A percentile compares a stretch with the other conserved stretches of the same genome.
phyloP scores from a whole-genome alignment of 768 basidiomycete species.

The Termitomyces sp. region DNA sequence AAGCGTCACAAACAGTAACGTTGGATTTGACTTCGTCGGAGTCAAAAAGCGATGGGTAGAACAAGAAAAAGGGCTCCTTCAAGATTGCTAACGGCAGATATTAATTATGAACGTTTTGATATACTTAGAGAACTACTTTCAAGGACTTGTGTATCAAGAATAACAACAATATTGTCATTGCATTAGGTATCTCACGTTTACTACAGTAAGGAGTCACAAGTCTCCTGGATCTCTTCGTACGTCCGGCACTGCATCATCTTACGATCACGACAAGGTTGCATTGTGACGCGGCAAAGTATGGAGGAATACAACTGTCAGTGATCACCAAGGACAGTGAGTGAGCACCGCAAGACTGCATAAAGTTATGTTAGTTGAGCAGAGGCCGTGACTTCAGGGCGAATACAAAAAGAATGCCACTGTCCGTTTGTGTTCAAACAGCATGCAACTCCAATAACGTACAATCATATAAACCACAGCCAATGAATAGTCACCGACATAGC shows the following conservation, averaged over 20 bases:
- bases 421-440: background rate
- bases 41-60: slow-evolving; percentile 31
- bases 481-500: background rate
- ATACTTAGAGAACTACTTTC: background rate
- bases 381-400: background rate
- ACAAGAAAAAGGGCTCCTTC: background rate
- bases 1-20: slow-evolving; percentile 16
- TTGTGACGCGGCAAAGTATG: background rate
- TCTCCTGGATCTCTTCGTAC: background rate
- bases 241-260: background rate
- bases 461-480: background rate
- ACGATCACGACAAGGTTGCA: background rate
- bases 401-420: background rate
- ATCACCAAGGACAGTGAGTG: background rate
- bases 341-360: background rate
- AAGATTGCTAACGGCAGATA: background rate
- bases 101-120: background rate
- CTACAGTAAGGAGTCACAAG: background rate
- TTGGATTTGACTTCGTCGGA: slow-evolving; percentile 34
- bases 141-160: background rate
- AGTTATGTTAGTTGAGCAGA: background rate
- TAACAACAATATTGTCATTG: background rate
- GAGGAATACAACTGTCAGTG: background rate
- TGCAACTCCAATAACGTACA: background rate
- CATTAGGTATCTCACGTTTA: background rate